These are phyloP conservation scores for Pezicula rhizophila DNA, from an alignment of 2,329 filamentous ascomycete genomes.

Conservation along the genomic window DNA sequence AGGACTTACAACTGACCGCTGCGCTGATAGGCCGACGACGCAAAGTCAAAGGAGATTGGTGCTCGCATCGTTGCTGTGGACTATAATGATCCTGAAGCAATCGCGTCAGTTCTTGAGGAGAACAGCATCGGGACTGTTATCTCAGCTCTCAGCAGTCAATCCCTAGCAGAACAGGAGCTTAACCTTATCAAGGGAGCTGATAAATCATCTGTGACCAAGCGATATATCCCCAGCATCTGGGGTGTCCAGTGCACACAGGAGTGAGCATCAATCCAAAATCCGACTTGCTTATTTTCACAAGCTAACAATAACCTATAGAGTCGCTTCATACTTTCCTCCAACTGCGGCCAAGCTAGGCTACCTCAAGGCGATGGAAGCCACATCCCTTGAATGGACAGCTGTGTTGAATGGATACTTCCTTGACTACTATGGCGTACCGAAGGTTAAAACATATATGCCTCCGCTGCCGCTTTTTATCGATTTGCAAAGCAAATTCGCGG, in stretches of 20 bases:
- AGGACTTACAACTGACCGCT: not conserved
- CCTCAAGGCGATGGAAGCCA: slow-evolving; percentile 24
- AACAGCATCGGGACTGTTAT: slow-evolving; percentile 39
- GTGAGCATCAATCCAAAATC: not conserved
- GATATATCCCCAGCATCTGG: slow-evolving; percentile 39
- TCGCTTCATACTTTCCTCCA: not conserved
- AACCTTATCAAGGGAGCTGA: slow-evolving; percentile 39
- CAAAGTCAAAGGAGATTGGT: not conserved
- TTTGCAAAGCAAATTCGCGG: slow-evolving; percentile 36
- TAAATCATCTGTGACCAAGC: slow-evolving; percentile 29
- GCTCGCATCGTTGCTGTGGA: slow-evolving; percentile 12
- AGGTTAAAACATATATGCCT: slow-evolving; percentile 31
- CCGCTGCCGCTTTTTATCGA: slow-evolving; percentile 37
- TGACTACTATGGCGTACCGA: slow-evolving; percentile 38
- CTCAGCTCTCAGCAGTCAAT: slow-evolving; percentile 21
- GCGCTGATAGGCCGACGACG: not conserved
- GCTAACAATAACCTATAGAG: not conserved
- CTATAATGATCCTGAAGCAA: slow-evolving; percentile 27
- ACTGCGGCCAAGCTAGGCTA: slow-evolving; percentile 5
- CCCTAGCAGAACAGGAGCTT: slow-evolving; percentile 24
- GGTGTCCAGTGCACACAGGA: slow-evolving; percentile 15
- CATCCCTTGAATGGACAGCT: slow-evolving; percentile 31
- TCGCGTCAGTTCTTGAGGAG: slow-evolving; percentile 25
- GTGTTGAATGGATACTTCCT: slow-evolving; percentile 38
- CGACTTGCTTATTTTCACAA: not conserved